Percentiles rank a stretch among this genome's conserved stretches.
Evolutionary conservation across 768 basidiomycete species (phyloP).

Genomic region (Lactifluus hygrophoroides): DNA sequence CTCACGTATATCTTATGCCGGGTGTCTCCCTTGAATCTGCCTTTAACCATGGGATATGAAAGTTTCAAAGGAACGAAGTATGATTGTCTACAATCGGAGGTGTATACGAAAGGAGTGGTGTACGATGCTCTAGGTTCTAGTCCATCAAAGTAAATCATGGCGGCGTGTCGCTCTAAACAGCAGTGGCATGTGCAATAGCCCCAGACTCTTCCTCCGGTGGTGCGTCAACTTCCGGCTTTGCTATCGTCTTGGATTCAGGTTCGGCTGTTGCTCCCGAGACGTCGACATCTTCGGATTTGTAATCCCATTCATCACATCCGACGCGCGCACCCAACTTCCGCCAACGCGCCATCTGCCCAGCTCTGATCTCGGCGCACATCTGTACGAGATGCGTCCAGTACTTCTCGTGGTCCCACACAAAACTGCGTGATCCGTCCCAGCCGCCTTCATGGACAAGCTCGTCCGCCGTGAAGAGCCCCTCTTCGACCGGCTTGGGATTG

Average conservation of each 20-base stretch:
- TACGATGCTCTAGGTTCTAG: background rate
- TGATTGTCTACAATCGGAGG: background rate
- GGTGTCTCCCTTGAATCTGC: background rate
- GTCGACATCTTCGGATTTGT: slow-evolving; percentile 37
- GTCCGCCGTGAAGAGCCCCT: slow-evolving; percentile 58
- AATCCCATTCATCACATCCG: slow-evolving; percentile 74
- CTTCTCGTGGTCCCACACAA: slow-evolving; percentile 63
- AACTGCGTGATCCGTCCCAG: slow-evolving; percentile 61
- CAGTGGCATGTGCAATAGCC: background rate
- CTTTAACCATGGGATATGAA: background rate
- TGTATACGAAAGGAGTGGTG: background rate
- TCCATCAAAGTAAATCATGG: background rate
- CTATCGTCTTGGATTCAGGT: background rate
- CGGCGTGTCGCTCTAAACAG: background rate
- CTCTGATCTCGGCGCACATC: slow-evolving; percentile 43
- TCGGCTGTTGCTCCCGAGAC: too few relatives aligned
- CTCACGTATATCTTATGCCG: too few relatives aligned
- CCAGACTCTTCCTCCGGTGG: background rate
- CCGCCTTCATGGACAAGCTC: slow-evolving; percentile 55
- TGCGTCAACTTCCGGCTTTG: background rate
- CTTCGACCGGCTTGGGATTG: slow-evolving; percentile 58
- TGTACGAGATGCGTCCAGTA: slow-evolving; percentile 65
- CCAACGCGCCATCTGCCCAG: slow-evolving; percentile 54
- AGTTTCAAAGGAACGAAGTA: background rate
- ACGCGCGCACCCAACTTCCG: slow-evolving; percentile 53